Base-by-base conservation (phyloP, 2,329 filamentous ascomycete species). In the Ascochyta rabiei region DNA sequence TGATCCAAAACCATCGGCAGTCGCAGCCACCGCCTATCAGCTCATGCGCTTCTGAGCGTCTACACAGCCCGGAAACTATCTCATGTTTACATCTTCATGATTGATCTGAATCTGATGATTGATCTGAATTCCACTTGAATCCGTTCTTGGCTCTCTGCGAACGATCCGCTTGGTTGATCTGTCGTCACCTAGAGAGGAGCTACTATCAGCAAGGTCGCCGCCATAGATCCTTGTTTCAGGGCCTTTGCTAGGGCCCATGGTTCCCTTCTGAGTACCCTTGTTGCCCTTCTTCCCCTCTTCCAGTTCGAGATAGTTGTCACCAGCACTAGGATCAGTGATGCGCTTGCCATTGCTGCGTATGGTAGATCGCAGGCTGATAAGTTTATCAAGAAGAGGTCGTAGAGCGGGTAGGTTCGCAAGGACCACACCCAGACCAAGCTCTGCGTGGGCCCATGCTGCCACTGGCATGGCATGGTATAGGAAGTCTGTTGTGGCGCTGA, bases 391-490 rank as follows among this genome's bases (percentile, higher is more conserved):
- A 4, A 61, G 45, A 15, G 58, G 58, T 30, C 55, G 58, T 3
- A 61, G 35, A 28, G 58, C 51, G 8, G 58, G 42, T 12, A 61
- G 48, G 18, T 61, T 61, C 31, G 55, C 58, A n/a, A 61, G 47
- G 6, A 61, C 45, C 9, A 61, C 47, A 23, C 58, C 52, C 12
- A 56, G 45, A n/a, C 51, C 52, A 6, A 59, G 33, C 26, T 59
- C 56, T 3, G 52, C 56, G n/a, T 59, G 56, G 28, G 56, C 52
- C 56, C 56, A 59, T n/a, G 55, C 41, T 24, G 56, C 58, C 9
- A 61, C 58, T 8, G 56, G 55, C 58, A 61, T 61, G 4, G 56
- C 48, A n/a, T 56, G 21, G 46, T 45, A 59, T 6, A 59, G 56
- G 21, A 61, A 61, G 42, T 59, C 30, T 18, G 31, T 24, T n/a